Conservation (phyloP, 352 stramenopile species). For the Saprolegnia diclina region DNA sequence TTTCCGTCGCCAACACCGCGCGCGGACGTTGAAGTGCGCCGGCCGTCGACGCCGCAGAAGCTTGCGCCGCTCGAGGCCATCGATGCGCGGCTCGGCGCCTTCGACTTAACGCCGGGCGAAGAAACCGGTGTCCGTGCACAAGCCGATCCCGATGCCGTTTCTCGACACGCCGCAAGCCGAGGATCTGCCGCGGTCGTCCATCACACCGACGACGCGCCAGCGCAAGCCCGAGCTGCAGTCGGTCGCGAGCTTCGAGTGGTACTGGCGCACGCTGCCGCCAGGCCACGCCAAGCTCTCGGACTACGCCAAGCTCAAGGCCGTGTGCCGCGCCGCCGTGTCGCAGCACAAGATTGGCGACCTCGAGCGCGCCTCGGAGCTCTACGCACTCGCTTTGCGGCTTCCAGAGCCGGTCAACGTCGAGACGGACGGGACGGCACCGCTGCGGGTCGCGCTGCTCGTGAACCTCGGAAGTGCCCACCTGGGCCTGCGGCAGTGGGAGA, state of each 20-base stretch:
- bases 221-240: constrained; percentile 40
- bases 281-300: constrained; percentile 55
- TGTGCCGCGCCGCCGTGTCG: constrained; percentile 64
- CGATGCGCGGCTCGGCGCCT: constrained; percentile 7
- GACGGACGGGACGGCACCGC: neutral
- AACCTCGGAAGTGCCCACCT: constrained; percentile 66
- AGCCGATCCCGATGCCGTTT: constrained; percentile 5
- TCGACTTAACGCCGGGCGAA: neutral
- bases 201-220: neutral
- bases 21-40: neutral
- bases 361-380: constrained; percentile 61
- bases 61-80: constrained; percentile 22
- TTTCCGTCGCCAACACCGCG: neutral
- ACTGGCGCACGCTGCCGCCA: constrained; percentile 63
- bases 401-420: constrained; percentile 47
- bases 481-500: constrained; percentile 35
- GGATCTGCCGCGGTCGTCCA: constrained; percentile 4
- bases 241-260: constrained; percentile 75
- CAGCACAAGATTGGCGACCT: constrained; percentile 59
- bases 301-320: constrained; percentile 72
- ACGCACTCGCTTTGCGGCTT: constrained; percentile 53
- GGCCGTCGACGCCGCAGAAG: neutral
- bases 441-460: constrained; percentile 49
- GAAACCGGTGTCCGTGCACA: neutral
- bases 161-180: neutral